Conservation (phyloP, 2,329 filamentous ascomycete genomes). For the Pseudocercospora eumusae region DNA sequence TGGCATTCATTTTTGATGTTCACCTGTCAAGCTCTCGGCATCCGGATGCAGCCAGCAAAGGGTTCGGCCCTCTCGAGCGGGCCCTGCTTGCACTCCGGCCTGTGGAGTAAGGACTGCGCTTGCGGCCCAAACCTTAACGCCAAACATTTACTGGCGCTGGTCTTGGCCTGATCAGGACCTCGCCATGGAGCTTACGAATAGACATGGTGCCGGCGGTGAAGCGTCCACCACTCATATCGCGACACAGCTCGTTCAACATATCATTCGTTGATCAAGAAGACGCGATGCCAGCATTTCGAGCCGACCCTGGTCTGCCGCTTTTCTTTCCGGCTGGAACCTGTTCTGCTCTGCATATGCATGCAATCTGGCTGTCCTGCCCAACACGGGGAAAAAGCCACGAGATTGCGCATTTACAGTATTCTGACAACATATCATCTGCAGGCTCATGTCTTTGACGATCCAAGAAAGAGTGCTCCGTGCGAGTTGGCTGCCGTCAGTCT, state of each 20-base stretch:
- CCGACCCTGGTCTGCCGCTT: constrained; percentile 20
- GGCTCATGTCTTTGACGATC: constrained; percentile 51
- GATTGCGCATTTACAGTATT: constrained; percentile 11
- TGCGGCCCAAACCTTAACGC: constrained; percentile 32
- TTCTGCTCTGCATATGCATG: constrained; percentile 27
- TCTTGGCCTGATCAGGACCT: constrained; percentile 17
- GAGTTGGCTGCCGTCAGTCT: constrained; percentile 48
- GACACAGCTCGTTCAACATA: constrained; percentile 13
- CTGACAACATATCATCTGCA: constrained; percentile 31
- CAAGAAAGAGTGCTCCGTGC: constrained; percentile 46
- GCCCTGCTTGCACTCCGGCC: constrained; percentile 2
- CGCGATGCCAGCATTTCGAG: constrained; percentile 13
- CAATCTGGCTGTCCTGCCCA: constrained; percentile 25
- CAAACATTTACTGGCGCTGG: constrained; percentile 9
- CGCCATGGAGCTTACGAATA: constrained; percentile 17
- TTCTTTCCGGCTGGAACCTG: constrained; percentile 9
- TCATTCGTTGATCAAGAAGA: constrained; percentile 22
- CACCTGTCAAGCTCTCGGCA: constrained; percentile 15
- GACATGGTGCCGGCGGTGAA: constrained; percentile 22
- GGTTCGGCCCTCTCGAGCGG: constrained; percentile 27
- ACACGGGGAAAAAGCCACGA: constrained; percentile 20
- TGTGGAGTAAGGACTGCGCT: constrained; percentile 15
- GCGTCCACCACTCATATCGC: constrained; percentile 26
- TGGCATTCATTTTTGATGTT: not conserved
- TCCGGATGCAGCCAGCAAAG: constrained; percentile 21